These are phyloP conservation scores for Elongisporangium senticosum DNA, from an alignment of 352 stramenopile genomes.

Conservation along the genomic window DNA sequence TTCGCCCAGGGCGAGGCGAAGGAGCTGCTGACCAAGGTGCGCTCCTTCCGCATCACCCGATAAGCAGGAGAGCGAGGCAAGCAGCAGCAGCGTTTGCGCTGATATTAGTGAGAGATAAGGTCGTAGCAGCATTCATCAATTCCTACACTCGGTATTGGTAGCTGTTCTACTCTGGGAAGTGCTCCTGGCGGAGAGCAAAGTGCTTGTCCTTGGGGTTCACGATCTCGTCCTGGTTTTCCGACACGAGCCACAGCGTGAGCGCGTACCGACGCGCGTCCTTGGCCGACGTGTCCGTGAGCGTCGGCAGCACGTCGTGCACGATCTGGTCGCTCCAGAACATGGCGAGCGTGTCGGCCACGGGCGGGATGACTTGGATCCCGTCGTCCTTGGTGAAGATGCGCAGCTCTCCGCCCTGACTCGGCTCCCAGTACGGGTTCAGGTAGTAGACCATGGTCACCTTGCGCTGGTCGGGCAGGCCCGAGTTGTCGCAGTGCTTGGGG, in stretches of 20 bases:
- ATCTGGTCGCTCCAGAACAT: constrained; percentile 86
- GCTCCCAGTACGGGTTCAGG: constrained; percentile 61
- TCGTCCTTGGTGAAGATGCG: constrained; percentile 35
- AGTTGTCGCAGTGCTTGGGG: constrained; percentile 51
- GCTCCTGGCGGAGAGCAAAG: constrained; percentile 24
- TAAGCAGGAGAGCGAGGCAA: constrained; percentile 27
- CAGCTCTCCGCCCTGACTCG: constrained; percentile 42
- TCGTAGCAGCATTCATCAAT: background rate
- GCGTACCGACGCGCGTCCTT: constrained; percentile 49
- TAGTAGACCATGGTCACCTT: constrained; percentile 77
- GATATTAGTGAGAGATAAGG: background rate
- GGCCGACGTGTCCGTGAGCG: constrained; percentile 24
- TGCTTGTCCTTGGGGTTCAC: constrained; percentile 33
- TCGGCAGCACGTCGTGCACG: constrained; percentile 80
- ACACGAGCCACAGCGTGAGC: constrained; percentile 86
- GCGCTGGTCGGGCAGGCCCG: constrained; percentile 38
- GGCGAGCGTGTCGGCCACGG: constrained; percentile 68
- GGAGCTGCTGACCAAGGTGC: constrained; percentile 94
- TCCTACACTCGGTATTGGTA: background rate
- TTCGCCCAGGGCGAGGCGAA: constrained; percentile 94
- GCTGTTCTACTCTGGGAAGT: constrained; percentile 20
- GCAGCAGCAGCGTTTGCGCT: background rate
- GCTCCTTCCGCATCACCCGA: constrained; percentile 94
- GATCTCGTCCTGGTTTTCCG: constrained; percentile 40
- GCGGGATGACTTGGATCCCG: constrained; percentile 46